Base-by-base conservation (phyloP, 208 protist species). In the Leptomonas pyrrhocoris region DNA sequence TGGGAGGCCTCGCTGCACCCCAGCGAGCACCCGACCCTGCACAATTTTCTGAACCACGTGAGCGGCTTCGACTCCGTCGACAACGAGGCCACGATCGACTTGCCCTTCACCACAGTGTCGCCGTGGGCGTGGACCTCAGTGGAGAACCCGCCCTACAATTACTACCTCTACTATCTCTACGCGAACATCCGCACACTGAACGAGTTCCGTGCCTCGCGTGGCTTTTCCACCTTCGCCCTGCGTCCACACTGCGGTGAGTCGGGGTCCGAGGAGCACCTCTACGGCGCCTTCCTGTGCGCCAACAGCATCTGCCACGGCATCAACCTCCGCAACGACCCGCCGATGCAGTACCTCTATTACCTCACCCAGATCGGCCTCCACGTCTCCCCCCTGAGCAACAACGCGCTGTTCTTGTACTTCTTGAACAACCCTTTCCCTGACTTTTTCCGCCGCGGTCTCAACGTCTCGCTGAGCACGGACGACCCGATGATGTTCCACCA, bases 301-400 rank as follows among this genome's bases (percentile, higher is more conserved):
- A 90, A 99, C 57, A 88, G 89, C 74, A 99, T 99, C 85, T 98
- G 94, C 66, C 98, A 99, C 82, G 98, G 98, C 66, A 98, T 99
- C 66, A 98, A 97, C 56, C 85, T 99, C 2, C 86, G 92, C 68
- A 95, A 98, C 53, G 85, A 94, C 75, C 88, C 97, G 13, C 88
- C 94, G 16, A 92, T 99, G 74, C 92, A 99, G 88, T 99, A 99
- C 83, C 85, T 99, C 38, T 99, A 98, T 79, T 99, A 99, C 85
- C 81, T 99, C 4, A 77, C 85, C 25, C 98, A 99, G 82, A 94
- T 99, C 74, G 98, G 98, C 42, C 79, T 99, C n/a, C 96, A 98
- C 45, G 93, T 99, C 56, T 99, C 98, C 25, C 99, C 99, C n/a
- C 84, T 99, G 21, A 98, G 94, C 86, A 99, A 99, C 84, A 99